phyloP scores from a whole-genome alignment of 345 rosid genomes.

The Clarkia xantiana region DNA sequence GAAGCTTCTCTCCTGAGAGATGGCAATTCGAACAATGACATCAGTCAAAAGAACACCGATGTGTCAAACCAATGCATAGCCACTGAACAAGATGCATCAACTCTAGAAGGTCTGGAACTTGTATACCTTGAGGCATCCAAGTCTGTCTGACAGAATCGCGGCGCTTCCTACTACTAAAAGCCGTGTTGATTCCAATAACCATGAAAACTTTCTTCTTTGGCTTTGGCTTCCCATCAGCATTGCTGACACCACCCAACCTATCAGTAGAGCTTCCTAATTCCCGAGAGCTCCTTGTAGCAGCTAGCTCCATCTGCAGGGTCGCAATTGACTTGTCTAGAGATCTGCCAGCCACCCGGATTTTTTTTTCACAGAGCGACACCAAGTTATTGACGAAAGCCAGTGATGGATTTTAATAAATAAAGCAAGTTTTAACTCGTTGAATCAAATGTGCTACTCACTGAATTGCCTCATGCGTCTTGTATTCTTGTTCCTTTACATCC shows the following conservation, averaged over 20 bases:
- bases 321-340: conserved; percentile 73
- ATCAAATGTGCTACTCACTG: conserved; percentile 36
- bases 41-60: conserved; percentile 6
- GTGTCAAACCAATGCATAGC: neutral
- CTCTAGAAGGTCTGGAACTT: neutral
- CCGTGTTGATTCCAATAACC: conserved; percentile 94
- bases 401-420: neutral
- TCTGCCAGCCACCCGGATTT: conserved; percentile 28
- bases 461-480: conserved; percentile 67
- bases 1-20: conserved; percentile 59
- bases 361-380: conserved; percentile 6
- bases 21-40: conserved; percentile 1
- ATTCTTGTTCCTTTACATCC: conserved; percentile 50
- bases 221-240: conserved; percentile 10
- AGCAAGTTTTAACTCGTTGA: neutral
- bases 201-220: conserved; percentile 53
- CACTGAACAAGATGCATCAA: neutral
- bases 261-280: conserved; percentile 26
- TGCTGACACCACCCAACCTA: conserved; percentile 18
- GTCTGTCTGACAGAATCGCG: conserved; percentile 94
- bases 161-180: conserved; percentile 92
- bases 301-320: conserved; percentile 52
- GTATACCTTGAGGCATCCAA: conserved; percentile 97
- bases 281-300: conserved; percentile 42
- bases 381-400: neutral